Percentiles rank a stretch among this genome's conserved stretches.
phyloP scores from a whole-genome alignment of 345 rosid species.

The Eucalyptus marginata region DNA sequence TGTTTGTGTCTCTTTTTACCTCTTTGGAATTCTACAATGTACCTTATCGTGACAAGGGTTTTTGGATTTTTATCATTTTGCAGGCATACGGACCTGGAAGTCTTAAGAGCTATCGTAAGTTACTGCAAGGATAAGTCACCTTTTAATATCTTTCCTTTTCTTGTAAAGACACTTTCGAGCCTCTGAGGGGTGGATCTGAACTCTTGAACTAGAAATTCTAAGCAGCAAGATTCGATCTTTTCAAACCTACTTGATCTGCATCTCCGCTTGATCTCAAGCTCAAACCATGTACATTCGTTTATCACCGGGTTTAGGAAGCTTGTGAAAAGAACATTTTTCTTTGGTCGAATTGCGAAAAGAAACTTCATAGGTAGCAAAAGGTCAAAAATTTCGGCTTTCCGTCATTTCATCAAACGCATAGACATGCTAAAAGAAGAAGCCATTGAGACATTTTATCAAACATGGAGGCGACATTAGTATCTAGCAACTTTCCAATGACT shows the following conservation, averaged over 20 bases:
- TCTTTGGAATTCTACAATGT: not conserved
- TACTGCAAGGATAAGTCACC: not conserved
- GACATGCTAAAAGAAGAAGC: not conserved
- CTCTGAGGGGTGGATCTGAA: not conserved
- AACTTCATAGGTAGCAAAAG: not conserved
- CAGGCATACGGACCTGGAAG: slow-evolving; percentile 37
- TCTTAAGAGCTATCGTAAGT: slow-evolving; percentile 39
- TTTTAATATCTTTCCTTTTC: not conserved
- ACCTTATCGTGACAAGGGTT: not conserved
- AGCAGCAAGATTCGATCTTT: not conserved
- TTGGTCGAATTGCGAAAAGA: not conserved
- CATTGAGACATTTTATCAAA: not conserved
- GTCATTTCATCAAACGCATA: not conserved
- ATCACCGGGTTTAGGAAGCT: not conserved
- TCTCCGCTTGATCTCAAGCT: not conserved
- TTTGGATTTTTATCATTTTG: not conserved
- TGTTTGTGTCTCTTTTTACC: not conserved
- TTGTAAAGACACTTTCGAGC: not conserved
- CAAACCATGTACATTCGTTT: not conserved
- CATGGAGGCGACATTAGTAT: not conserved
- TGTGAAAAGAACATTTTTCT: not conserved
- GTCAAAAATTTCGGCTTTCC: not conserved
- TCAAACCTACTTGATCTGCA: not conserved
- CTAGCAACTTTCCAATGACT: not conserved
- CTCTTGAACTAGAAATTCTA: not conserved